These are phyloP conservation scores for Aspergillus luchuensis DNA, from an alignment of 2,329 filamentous ascomycete genomes.

Conservation along the genomic window DNA sequence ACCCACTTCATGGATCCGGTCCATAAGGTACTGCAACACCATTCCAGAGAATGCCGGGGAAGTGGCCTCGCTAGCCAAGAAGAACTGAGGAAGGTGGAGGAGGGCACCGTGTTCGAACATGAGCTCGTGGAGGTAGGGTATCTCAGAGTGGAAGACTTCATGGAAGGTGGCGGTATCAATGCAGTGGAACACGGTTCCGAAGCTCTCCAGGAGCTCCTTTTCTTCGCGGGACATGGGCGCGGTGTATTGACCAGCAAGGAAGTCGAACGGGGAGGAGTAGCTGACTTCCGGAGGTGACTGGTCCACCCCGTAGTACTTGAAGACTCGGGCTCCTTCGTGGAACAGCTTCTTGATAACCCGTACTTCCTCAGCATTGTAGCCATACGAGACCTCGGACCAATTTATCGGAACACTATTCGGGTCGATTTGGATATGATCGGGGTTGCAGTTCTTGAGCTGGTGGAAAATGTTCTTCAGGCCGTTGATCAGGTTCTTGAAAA, in stretches of 20 bases:
- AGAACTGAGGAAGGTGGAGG: slow-evolving; percentile 94
- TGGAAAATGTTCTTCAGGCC: slow-evolving; percentile 97
- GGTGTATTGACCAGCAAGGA: slow-evolving; percentile 93
- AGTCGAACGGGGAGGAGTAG: slow-evolving; percentile 81
- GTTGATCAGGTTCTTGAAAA: slow-evolving; percentile 95
- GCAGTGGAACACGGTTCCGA: slow-evolving; percentile 97
- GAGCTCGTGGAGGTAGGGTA: slow-evolving; percentile 94
- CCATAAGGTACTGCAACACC: slow-evolving; percentile 96
- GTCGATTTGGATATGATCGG: slow-evolving; percentile 68
- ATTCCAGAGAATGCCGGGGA: slow-evolving; percentile 97
- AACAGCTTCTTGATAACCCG: slow-evolving; percentile 96
- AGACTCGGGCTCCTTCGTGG: slow-evolving; percentile 92
- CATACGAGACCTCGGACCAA: slow-evolving; percentile 94
- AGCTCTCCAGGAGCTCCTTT: slow-evolving; percentile 95
- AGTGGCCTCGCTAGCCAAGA: slow-evolving; percentile 97
- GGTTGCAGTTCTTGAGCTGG: slow-evolving; percentile 88
- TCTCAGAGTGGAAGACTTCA: slow-evolving; percentile 96
- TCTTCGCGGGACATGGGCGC: slow-evolving; percentile 92
- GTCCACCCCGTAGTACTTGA: slow-evolving; percentile 94
- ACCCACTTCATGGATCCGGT: slow-evolving; percentile 91
- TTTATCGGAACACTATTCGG: slow-evolving; percentile 77
- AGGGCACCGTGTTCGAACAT: slow-evolving; percentile 96
- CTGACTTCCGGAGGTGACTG: slow-evolving; percentile 71
- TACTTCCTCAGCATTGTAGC: slow-evolving; percentile 96
- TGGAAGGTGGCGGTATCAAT: slow-evolving; percentile 98